Percentiles rank a stretch among this genome's conserved stretches.
Conservation (phyloP, 345 rosid species). For the Pistacia atlantica region DNA sequence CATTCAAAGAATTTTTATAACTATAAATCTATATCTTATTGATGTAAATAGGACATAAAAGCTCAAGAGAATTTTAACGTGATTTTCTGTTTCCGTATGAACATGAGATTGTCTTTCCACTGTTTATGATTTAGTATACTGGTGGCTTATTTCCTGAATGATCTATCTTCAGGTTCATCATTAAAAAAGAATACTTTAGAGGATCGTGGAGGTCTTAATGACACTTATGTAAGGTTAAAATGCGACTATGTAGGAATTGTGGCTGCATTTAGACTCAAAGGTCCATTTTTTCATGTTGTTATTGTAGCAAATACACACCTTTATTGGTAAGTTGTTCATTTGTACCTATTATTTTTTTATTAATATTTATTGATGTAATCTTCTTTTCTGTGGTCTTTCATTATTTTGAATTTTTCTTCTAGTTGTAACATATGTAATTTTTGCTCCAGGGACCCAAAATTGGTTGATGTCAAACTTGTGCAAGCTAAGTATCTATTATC, state of each 20-base stretch:
- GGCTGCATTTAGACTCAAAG: conserved; percentile 82
- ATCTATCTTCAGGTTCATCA: conserved; percentile 33
- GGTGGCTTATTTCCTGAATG: conserved; percentile 21
- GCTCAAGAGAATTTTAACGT: not conserved
- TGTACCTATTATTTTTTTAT: not conserved
- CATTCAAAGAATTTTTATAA: not conserved
- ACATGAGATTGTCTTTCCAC: conserved; percentile 10
- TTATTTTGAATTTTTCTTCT: conserved; percentile 14
- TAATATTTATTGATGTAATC: conserved; percentile 12
- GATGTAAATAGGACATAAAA: not conserved
- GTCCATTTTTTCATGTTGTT: conserved; percentile 53
- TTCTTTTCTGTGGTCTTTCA: not conserved
- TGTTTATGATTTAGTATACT: conserved; percentile 1
- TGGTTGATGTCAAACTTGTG: conserved; percentile 94
- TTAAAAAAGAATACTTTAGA: conserved; percentile 31
- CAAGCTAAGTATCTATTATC: conserved; percentile 82
- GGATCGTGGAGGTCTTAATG: conserved; percentile 73
- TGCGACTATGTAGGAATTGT: conserved; percentile 91
- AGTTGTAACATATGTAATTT: not conserved
- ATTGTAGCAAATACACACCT: conserved; percentile 88
- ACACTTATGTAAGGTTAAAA: conserved; percentile 72
- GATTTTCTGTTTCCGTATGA: conserved; percentile 14
- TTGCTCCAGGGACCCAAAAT: conserved; percentile 80
- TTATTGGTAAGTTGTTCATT: conserved; percentile 61
- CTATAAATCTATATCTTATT: not conserved